Conservation (phyloP, 1,284 basidiomycete genomes). For the Trichosporon sp. region DNA sequence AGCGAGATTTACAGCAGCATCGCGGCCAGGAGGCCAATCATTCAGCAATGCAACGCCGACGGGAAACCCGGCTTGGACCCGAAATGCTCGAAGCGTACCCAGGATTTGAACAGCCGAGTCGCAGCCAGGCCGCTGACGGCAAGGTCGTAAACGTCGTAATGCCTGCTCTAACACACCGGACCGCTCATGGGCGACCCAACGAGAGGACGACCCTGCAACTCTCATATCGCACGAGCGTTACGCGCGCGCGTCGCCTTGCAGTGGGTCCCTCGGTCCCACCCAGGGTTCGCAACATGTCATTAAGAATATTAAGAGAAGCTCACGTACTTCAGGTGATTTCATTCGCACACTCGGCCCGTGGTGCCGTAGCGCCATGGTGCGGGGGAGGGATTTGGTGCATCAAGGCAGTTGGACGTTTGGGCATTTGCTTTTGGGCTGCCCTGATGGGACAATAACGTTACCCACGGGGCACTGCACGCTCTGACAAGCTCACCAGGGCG, state of each 20-base stretch:
- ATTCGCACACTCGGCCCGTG: neutral
- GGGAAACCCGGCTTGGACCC: neutral
- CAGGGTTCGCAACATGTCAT: conserved; percentile 1
- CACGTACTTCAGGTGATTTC: neutral
- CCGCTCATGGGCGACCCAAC: neutral
- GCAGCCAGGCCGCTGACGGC: neutral
- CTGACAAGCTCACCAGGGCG: neutral
- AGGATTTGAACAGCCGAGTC: no score
- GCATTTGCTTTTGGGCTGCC: neutral
- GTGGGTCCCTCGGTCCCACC: neutral
- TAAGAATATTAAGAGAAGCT: neutral
- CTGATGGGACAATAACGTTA: neutral
- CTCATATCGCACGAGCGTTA: conserved; percentile 4
- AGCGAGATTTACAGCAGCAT: neutral
- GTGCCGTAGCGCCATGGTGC: no score
- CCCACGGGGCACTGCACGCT: no score
- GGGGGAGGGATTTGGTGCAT: no score
- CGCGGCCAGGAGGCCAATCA: neutral
- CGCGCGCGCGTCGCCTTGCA: neutral
- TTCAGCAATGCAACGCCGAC: neutral
- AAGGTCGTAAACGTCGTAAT: neutral
- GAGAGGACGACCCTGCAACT: neutral
- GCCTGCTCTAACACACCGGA: neutral
- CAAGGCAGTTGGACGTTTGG: neutral
- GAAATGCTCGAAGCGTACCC: neutral